Evolutionary conservation across 2,329 filamentous ascomycete genomes (phyloP).

Genomic region (Aspergillus fructus): DNA sequence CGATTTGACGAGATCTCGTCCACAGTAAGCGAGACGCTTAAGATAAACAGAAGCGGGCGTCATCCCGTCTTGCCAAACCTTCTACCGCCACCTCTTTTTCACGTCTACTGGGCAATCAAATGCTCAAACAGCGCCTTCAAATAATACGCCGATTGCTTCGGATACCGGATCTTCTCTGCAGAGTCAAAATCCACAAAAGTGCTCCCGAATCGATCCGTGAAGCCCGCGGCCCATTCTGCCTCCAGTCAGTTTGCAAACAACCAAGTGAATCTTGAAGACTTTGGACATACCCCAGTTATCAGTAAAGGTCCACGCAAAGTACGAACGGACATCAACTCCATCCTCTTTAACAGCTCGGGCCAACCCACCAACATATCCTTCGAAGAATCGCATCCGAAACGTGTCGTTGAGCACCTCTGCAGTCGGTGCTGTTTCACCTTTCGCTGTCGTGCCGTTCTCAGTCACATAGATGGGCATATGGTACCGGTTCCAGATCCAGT

Average conservation of each 20-base stretch:
- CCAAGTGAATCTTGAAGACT: background rate
- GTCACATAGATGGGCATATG: slow-evolving; percentile 75
- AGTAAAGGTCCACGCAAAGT: slow-evolving; percentile 78
- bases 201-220: slow-evolving; percentile 75
- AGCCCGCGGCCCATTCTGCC: slow-evolving; percentile 77
- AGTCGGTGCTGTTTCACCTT: slow-evolving; percentile 70
- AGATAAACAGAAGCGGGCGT: background rate
- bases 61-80: too few relatives aligned
- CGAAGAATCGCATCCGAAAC: slow-evolving; percentile 73
- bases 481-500: slow-evolving; percentile 72
- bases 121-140: slow-evolving; percentile 68
- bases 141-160: slow-evolving; percentile 74
- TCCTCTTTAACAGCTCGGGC: slow-evolving; percentile 61
- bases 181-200: slow-evolving; percentile 74
- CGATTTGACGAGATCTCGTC: background rate
- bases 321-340: slow-evolving; percentile 70
- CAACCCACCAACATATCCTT: slow-evolving; percentile 66
- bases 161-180: slow-evolving; percentile 66
- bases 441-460: slow-evolving; percentile 78
- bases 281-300: slow-evolving; percentile 55
- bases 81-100: too few relatives aligned
- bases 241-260: background rate
- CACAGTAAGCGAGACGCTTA: background rate
- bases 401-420: slow-evolving; percentile 70
- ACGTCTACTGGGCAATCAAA: slow-evolving; percentile 47